Evolutionary conservation across 768 basidiomycete genomes (phyloP), one percentile per base, ranked within the genome.

Genomic region (Serendipita sp.): DNA sequence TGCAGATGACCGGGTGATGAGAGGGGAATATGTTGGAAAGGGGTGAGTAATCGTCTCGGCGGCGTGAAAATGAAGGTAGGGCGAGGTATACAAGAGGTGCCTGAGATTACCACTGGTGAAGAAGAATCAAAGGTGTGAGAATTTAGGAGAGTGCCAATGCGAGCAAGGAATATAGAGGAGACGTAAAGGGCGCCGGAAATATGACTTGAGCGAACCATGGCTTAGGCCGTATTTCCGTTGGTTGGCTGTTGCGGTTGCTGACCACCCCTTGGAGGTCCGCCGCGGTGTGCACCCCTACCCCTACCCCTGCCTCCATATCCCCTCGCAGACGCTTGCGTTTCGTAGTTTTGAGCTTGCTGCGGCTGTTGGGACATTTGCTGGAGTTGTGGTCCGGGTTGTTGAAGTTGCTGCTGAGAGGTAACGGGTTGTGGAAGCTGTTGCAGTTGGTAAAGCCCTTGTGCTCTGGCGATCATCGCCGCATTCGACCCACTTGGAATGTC

Each of bases 311-410:
- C 55, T 11, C 55, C 55, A 34, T 37, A 37, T 31, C 55, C 55
- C 23, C 44, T 27, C 60, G 65, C 15, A 62, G 62, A 52, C 55
- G 66, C 27, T 55, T 67, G 67, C 13, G 29, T 3, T 34, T 60
- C 55, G 27, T 60, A 60, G 37, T 65, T 65, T 62, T 66, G 65
- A 3, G 45, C 63, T 29, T 48, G 62, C 34, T 53, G 64, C 13
- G 43, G 62, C 31, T 36, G 58, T 60, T 44, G 48, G 23, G 15
- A 50, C 48, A 29, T 16, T 16, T 29, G 27, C 50, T 33, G 33
- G 44, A 33, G 64, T 33, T 31, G 48, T 44, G 64, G 55, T 18
- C 23, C 23, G 23, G 23, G 23, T 23, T 23, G 23, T 23, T 23
- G 23, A 23, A 23, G 23, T 23, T 23, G 63, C 27, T 67, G 67